phyloP scores from a whole-genome alignment of 1,139 yeast species.

The Insectozyma bohioensis region DNA sequence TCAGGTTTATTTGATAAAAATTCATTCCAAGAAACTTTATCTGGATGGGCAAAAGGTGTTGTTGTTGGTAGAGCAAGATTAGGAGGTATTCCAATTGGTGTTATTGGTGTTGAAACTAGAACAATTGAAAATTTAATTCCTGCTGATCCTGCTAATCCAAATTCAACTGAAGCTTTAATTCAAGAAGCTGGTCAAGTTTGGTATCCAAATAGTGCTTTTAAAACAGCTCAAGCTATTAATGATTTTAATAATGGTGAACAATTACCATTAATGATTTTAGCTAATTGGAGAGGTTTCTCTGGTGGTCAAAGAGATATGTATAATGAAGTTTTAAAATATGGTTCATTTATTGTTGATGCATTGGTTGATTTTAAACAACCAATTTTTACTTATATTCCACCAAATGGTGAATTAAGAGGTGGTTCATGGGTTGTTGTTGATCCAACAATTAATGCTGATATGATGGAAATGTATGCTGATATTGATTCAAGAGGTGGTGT shows the following conservation, averaged over 20 bases:
- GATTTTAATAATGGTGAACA: conserved; percentile 98
- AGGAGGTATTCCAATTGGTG: conserved; percentile 98
- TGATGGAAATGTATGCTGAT: conserved; percentile 99
- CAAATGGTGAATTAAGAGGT: conserved; percentile 97
- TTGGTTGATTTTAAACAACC: conserved; percentile 96
- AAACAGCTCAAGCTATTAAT: conserved; percentile 97
- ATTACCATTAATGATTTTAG: conserved; percentile 93
- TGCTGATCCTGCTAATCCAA: conserved; percentile 98
- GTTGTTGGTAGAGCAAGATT: conserved; percentile 98
- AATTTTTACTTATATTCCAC: conserved; percentile 94
- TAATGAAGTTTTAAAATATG: conserved; percentile 95
- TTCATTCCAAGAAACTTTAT: conserved; percentile 95
- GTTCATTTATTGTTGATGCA: conserved; percentile 95
- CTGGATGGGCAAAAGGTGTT: conserved; percentile 99
- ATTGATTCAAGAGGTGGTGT: conserved; percentile 97
- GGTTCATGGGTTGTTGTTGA: conserved; percentile 99
- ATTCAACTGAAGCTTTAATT: conserved; percentile 79
- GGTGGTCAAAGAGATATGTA: conserved; percentile 99
- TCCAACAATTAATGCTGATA: conserved; percentile 92
- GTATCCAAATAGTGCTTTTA: conserved; percentile 98
- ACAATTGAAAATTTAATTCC: conserved; percentile 86
- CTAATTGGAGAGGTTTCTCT: conserved; percentile 99
- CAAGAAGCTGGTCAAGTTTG: conserved; percentile 99
- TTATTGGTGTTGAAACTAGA: conserved; percentile 93
- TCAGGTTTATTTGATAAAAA: conserved; percentile 86